Percentiles rank a stretch among this genome's conserved stretches.
phyloP scores from a whole-genome alignment of 768 basidiomycete genomes.

The Mycena haematopus region DNA sequence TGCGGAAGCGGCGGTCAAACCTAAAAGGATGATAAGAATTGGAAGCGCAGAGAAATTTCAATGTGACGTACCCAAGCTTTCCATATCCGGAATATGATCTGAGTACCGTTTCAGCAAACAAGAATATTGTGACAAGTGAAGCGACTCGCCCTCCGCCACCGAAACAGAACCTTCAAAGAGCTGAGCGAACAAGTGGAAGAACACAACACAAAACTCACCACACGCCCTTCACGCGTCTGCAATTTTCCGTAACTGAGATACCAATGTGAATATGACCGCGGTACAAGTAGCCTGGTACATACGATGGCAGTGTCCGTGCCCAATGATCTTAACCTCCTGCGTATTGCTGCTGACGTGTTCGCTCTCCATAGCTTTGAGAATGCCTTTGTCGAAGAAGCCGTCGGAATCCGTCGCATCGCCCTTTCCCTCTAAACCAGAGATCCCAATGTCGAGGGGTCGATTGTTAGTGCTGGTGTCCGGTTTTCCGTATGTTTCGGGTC shows the following conservation, averaged over 20 bases:
- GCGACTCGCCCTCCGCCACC: conserved; percentile 20
- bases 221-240: conserved; percentile 81
- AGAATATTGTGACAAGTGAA: neutral
- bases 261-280: conserved; percentile 22
- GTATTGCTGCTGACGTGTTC: conserved; percentile 58
- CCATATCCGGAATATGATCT: conserved; percentile 87
- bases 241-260: conserved; percentile 78
- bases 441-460: conserved; percentile 72
- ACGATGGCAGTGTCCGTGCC: conserved; percentile 92
- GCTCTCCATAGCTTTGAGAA: conserved; percentile 76
- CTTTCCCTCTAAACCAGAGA: conserved; percentile 58
- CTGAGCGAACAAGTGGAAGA: neutral
- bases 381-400: conserved; percentile 84
- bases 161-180: conserved; percentile 16
- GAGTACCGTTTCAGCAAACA: neutral
- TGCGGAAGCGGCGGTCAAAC: conserved; percentile 90
- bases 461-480: conserved; percentile 74
- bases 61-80: conserved; percentile 47
- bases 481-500: conserved; percentile 76
- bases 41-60: conserved; percentile 5
- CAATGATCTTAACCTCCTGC: conserved; percentile 85
- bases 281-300: conserved; percentile 33
- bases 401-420: conserved; percentile 75
- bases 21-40: conserved; percentile 40
- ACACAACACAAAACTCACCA: conserved; percentile 45